phyloP scores from a whole-genome alignment of 2,329 filamentous ascomycete genomes.

The Fusarium secorum region DNA sequence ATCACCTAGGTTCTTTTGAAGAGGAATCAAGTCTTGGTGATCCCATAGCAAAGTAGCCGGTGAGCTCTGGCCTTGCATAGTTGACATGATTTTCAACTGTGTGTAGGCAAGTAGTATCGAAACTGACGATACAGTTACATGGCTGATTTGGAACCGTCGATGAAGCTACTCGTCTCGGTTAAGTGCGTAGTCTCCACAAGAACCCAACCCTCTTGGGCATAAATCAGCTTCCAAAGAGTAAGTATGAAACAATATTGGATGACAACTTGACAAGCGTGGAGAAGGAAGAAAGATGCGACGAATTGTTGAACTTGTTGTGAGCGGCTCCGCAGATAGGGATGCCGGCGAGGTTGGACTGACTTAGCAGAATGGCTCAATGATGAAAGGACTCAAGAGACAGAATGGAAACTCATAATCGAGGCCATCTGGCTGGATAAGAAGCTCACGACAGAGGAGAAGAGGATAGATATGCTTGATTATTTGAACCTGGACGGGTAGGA shows the following conservation, averaged over 20 bases:
- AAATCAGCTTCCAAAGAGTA: conserved; percentile 4
- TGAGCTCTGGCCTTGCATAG: conserved; percentile 17
- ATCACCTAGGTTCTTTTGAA: conserved; percentile 55
- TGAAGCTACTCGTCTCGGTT: conserved; percentile 14
- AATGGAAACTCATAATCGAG: conserved; percentile 3
- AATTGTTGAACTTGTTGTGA: not conserved
- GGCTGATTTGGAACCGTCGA: conserved; percentile 17
- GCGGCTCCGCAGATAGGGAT: not conserved
- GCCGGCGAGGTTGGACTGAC: not conserved
- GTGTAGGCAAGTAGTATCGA: conserved; percentile 12
- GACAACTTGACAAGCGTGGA: conserved; percentile 1
- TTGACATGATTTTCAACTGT: conserved; percentile 35
- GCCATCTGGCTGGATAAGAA: not conserved
- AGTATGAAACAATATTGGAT: conserved; percentile 3
- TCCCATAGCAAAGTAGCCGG: conserved; percentile 51
- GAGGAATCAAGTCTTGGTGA: conserved; percentile 55
- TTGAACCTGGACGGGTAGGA: conserved; percentile 3
- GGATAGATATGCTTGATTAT: not conserved
- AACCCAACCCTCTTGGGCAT: conserved; percentile 25
- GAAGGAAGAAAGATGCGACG: not conserved
- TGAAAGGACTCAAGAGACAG: conserved; percentile 2
- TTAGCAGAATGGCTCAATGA: not conserved
- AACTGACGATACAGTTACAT: conserved; percentile 33
- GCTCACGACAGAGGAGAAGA: not conserved
- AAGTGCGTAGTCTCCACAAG: conserved; percentile 23